Base-by-base conservation (phyloP, 192 early-diverging fungal genomes). In the Entomortierella parvispora region DNA sequence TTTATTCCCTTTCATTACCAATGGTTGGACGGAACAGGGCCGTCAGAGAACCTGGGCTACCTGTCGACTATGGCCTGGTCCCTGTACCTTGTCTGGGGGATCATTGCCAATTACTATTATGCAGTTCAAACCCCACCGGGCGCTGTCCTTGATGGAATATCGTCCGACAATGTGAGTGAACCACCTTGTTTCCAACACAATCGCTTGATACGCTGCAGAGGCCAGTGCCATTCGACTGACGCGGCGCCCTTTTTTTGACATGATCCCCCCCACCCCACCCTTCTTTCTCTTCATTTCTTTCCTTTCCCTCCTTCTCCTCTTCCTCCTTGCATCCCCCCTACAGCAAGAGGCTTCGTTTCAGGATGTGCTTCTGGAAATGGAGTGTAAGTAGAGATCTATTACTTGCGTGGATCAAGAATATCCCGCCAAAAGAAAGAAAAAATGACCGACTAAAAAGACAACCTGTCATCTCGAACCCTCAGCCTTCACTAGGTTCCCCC, bases 51-150 rank as follows among this genome's bases (percentile, higher is more conserved):
- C 17, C 2, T 10, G 12, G 28, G 57, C 10, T 84, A 82, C 43
- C 49, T 65, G 32, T 1, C 34, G 18, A 63, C 62, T 17, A 57
- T 75, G 59, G n/a, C 66, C 51, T 75, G 65, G 65, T 84, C 82
- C 23, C 20, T 81, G 10, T 87, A 87, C 48, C 65, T 87, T 43
- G 69, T 86, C 23, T 84, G 77, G 58, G 82, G 83, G 53, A 83
- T 86, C 45, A 46, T 72, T 28, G 85, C 84, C 62, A 81, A 87
- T 51, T 87, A 87, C 40, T 87, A 86, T 52, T 86, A 84, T 77
- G 84, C 86, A 1, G 68, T 87, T 17, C 71, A 48, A 28, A 87
- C 86, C n/a, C 80, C 74, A 7, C 86, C 86, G n/a, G 86, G 86
- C 25, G 71, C 65, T 34, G 70, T 84, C 12, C 53, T 81, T 18